phyloP scores from a whole-genome alignment of 202 grass and related monocot species.

The Hordeum pubiflorum region DNA sequence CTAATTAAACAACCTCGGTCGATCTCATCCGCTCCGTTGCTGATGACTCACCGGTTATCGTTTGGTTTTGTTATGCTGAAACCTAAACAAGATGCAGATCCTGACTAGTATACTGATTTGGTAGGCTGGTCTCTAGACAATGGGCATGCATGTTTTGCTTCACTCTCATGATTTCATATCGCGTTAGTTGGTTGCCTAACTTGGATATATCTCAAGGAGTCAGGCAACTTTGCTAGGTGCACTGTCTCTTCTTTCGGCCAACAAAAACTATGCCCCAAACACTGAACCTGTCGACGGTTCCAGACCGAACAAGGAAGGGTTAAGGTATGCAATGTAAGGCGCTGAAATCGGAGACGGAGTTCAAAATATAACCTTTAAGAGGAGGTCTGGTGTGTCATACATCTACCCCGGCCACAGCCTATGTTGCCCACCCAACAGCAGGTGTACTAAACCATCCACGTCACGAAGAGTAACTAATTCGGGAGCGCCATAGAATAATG shows the following conservation, averaged over 20 bases:
- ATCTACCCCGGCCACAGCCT: background rate
- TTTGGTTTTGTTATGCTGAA: background rate
- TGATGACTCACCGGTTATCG: background rate
- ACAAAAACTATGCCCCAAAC: background rate
- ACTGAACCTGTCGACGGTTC: background rate
- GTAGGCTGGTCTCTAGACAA: background rate
- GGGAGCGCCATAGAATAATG: background rate
- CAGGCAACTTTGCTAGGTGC: background rate
- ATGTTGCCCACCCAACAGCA: background rate
- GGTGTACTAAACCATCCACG: conserved; percentile 12
- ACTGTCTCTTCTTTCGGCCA: background rate
- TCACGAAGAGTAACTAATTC: background rate
- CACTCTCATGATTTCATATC: background rate
- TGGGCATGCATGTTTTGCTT: background rate
- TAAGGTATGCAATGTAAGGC: background rate
- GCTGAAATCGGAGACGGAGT: background rate
- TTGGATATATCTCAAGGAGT: background rate
- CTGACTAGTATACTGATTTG: background rate
- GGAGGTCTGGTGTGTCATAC: background rate
- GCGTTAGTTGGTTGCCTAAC: background rate
- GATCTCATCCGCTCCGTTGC: conserved; percentile 14
- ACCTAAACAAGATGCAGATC: background rate
- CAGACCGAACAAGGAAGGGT: background rate
- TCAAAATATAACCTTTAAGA: background rate
- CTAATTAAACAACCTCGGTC: background rate